Evolutionary conservation across 768 basidiomycete species (phyloP), one percentile per base, ranked within the genome.

Genomic region (Lentinula edodes): DNA sequence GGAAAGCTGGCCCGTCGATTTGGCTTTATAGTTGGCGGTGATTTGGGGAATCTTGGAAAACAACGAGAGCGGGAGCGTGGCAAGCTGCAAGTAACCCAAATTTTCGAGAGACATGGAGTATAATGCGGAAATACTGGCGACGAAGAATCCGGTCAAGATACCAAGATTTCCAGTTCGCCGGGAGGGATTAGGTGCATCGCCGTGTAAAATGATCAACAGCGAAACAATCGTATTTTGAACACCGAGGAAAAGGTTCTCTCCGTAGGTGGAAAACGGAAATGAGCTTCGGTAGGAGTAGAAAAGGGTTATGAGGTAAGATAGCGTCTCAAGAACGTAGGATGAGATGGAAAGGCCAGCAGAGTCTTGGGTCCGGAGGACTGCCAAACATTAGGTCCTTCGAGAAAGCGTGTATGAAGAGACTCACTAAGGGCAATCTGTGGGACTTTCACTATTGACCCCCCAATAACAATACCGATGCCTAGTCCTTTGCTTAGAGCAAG

Each of bases 201-300:
- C 55, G 69, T 90, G 88, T 71, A 78, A 76, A 52, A 95, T 80
- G 73, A 95, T 96, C 65, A 95, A 85, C 68, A 94, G 80, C 12
- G 93, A 93, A 70, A 98, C 93, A 75, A 90, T 62, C 66, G 89
- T 78, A 76, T 95, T 93, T 73, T 96, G 94, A 63, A 94, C 68
- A 38, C 91, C 87, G 53, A 98, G 83, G 84, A 98, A 98, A 61
- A 95, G 71, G 78, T 96, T 98, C 74, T 99, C 97, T 69, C 97
- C 97, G 62, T 98, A 99, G 0, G 97, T 98, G n/a, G 92, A 93
- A 79, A 97, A 97, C 0, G 97, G 95, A 74, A 95, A 98, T 28
- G 78, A 73, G 69, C 91, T 89, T 20, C 93, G 82, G 67, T 85
- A 85, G 3, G 94, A 89, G 75, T 98, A 99, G 15, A 87, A 86